A percentile compares a stretch with the other conserved stretches of the same genome.
phyloP scores from a whole-genome alignment of 2,329 filamentous ascomycete species.

The Simplicillium aogashimaense region DNA sequence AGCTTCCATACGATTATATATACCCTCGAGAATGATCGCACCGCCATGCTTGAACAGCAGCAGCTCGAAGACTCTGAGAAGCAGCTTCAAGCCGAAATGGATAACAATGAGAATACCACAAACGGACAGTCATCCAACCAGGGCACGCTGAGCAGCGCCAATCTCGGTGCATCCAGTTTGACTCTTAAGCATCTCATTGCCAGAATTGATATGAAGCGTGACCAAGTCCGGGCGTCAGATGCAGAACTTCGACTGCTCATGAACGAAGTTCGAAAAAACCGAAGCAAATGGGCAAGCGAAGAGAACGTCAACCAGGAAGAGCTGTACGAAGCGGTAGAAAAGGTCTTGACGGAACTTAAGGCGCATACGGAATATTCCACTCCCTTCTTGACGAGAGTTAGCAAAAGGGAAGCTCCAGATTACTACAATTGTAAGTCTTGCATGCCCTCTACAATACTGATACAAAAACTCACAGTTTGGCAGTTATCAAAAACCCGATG shows the following conservation, averaged over 20 bases:
- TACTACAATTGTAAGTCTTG: constrained; percentile 72
- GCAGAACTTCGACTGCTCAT: constrained; percentile 85
- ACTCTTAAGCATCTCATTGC: constrained; percentile 96
- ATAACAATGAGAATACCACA: constrained; percentile 46
- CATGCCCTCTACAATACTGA: constrained; percentile 11
- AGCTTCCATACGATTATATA: constrained; percentile 93
- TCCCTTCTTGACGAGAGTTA: constrained; percentile 89
- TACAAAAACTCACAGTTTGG: constrained; percentile 13
- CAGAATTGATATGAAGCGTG: constrained; percentile 85
- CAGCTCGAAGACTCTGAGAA: constrained; percentile 94
- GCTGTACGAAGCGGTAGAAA: constrained; percentile 91
- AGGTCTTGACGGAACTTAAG: constrained; percentile 93
- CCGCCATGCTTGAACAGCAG: constrained; percentile 96
- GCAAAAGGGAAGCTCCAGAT: constrained; percentile 93
- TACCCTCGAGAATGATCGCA: constrained; percentile 87
- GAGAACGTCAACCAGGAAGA: constrained; percentile 97
- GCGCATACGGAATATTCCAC: constrained; percentile 95
- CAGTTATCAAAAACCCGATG: constrained; percentile 94
- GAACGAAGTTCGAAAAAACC: constrained; percentile 94
- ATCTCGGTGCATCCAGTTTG: constrained; percentile 88
- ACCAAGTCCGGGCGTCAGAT: constrained; percentile 84
- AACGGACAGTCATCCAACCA: constrained; percentile 54
- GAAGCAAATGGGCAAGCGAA: constrained; percentile 98
- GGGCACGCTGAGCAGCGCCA: constrained; percentile 84
- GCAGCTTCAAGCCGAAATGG: constrained; percentile 92